A percentile compares a stretch with the other conserved stretches of the same genome.
These are phyloP conservation scores for Lasiodiplodia sp. DNA, from an alignment of 2,329 filamentous ascomycete genomes.

Conservation along the genomic window DNA sequence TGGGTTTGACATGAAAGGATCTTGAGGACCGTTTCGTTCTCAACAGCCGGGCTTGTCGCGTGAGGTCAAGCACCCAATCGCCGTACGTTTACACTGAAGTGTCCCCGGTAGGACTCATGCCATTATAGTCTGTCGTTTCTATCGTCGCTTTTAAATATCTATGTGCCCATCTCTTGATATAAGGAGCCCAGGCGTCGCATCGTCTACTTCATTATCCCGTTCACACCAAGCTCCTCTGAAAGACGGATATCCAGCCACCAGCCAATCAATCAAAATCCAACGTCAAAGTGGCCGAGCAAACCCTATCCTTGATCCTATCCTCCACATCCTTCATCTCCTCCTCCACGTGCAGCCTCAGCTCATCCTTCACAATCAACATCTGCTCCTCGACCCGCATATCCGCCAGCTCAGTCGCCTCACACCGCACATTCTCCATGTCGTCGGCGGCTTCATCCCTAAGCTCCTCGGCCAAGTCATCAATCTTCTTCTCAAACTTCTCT, in stretches of 20 bases:
- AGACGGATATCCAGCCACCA: background rate
- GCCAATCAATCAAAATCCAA: constrained; percentile 1
- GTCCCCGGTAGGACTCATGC: too few species aligned
- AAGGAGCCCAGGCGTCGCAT: too few species aligned
- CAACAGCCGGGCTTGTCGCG: too few species aligned
- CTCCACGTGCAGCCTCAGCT: background rate
- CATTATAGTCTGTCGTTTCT: too few species aligned
- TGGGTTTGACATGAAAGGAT: too few species aligned
- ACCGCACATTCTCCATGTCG: background rate
- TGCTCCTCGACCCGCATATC: constrained; percentile 3
- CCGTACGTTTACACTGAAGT: too few species aligned
- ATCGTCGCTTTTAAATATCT: too few species aligned
- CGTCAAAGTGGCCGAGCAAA: background rate
- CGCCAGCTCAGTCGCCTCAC: background rate
- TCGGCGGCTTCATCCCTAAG: background rate
- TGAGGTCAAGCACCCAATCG: too few species aligned
- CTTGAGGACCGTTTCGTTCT: too few species aligned
- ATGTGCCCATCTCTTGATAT: too few species aligned
- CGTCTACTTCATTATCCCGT: too few species aligned
- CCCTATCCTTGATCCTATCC: constrained; percentile 6
- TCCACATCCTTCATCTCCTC: constrained; percentile 19
- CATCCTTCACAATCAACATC: background rate
- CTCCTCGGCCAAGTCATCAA: background rate
- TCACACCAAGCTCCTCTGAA: too few species aligned
- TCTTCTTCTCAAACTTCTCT: background rate